These are phyloP conservation scores for Penicillium salamii DNA, from an alignment of 495 filamentous ascomycete species.

Conservation along the genomic window DNA sequence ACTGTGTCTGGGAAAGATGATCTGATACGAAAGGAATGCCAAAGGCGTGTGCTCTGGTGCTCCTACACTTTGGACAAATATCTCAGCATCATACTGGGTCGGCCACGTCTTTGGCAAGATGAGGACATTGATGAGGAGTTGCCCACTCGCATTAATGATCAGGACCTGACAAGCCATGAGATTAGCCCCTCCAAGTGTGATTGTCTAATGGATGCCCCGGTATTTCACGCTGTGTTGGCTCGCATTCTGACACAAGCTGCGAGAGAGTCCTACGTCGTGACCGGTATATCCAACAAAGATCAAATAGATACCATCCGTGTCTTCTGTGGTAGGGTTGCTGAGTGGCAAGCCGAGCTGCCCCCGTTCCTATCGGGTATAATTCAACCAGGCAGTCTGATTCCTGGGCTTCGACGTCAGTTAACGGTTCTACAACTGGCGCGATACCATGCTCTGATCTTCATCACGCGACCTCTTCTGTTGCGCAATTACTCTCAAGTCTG, in stretches of 20 bases:
- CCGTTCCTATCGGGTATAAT: constrained; percentile 20
- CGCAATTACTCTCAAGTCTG: constrained; percentile 19
- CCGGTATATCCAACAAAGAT: constrained; percentile 12
- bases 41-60: constrained; percentile 26
- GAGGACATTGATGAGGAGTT: constrained; percentile 26
- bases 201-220: constrained; percentile 29
- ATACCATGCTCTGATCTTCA: constrained; percentile 26
- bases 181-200: constrained; percentile 10
- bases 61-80: constrained; percentile 32
- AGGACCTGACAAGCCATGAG: constrained; percentile 8
- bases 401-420: constrained; percentile 22
- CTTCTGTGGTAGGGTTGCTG: constrained; percentile 10
- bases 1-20: neutral
- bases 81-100: constrained; percentile 27
- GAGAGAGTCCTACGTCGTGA: constrained; percentile 22
- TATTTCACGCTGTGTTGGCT: constrained; percentile 24
- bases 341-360: constrained; percentile 24
- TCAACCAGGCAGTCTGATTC: constrained; percentile 25
- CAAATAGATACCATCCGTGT: constrained; percentile 15
- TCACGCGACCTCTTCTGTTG: constrained; percentile 24
- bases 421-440: constrained; percentile 26
- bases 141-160: constrained; percentile 22
- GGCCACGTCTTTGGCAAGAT: constrained; percentile 25
- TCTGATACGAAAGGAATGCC: constrained; percentile 18
- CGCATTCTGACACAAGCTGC: constrained; percentile 22